Evolutionary conservation across 2,329 filamentous ascomycete genomes (phyloP).

Genomic region (Epichloe coenophiala): DNA sequence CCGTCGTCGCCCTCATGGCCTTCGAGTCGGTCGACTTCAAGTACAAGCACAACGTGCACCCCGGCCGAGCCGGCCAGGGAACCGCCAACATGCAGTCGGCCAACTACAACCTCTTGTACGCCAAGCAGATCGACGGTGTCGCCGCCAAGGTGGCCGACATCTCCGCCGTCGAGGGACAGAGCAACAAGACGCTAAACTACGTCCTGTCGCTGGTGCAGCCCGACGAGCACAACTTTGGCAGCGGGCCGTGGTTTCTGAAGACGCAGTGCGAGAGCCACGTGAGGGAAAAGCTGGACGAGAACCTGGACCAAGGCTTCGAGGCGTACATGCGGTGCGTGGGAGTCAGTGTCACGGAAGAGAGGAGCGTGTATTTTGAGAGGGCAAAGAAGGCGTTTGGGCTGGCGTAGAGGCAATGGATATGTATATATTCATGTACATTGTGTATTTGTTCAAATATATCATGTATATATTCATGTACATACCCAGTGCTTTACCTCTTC

Average conservation of each 20-base stretch:
- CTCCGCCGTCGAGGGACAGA: slow-evolving; percentile 13
- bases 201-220: slow-evolving; percentile 30
- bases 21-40: slow-evolving; percentile 58
- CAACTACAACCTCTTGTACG: slow-evolving; percentile 33
- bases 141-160: slow-evolving; percentile 18
- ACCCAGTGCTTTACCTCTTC: too few relatives aligned
- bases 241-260: slow-evolving; percentile 36
- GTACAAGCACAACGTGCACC: slow-evolving; percentile 52
- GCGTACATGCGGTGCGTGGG: slow-evolving; percentile 37
- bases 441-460: too few relatives aligned
- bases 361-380: slow-evolving; percentile 26
- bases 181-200: slow-evolving; percentile 20
- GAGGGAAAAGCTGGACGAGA: slow-evolving; percentile 18
- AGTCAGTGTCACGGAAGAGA: slow-evolving; percentile 16
- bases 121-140: slow-evolving; percentile 27
- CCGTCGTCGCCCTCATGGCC: slow-evolving; percentile 55
- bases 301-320: slow-evolving; percentile 27
- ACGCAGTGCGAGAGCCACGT: slow-evolving; percentile 27
- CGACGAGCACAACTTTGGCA: slow-evolving; percentile 41
- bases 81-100: slow-evolving; percentile 45
- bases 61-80: slow-evolving; percentile 52
- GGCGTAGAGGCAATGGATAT: background rate
- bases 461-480: too few relatives aligned
- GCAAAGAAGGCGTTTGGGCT: slow-evolving; percentile 36
- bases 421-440: fast-evolving